Percentiles rank a stretch among this genome's conserved stretches.
Conservation (phyloP, 2,329 filamentous ascomycete species). For the Truncatella angustata region DNA sequence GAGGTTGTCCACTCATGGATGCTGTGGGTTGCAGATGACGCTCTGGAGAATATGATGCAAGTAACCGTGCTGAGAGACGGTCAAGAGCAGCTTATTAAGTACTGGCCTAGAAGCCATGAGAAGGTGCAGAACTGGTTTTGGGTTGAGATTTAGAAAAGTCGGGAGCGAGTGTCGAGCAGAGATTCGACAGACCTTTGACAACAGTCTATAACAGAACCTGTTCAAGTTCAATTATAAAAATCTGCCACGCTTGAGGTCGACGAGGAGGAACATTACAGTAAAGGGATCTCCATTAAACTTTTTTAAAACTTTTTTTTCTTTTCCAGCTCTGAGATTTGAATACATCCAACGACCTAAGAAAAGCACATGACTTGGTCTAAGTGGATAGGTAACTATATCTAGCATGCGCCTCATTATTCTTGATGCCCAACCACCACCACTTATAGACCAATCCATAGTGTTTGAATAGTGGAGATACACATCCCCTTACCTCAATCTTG, state of each 20-base stretch:
- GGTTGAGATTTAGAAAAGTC: not conserved
- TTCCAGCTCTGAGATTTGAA: no score
- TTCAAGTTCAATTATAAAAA: no score
- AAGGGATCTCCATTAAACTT: no score
- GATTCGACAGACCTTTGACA: no score
- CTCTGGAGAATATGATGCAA: slow-evolving; percentile 3
- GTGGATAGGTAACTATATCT: no score
- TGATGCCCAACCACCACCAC: not conserved
- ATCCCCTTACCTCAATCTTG: not conserved
- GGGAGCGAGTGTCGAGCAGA: no score
- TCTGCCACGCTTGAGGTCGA: no score
- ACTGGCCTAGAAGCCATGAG: not conserved
- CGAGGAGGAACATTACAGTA: no score
- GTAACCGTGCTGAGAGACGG: not conserved
- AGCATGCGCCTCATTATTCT: not conserved
- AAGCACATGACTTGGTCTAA: no score
- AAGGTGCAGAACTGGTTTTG: slow-evolving; percentile 1
- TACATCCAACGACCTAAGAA: no score
- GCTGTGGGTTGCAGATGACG: not conserved
- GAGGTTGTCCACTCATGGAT: not conserved
- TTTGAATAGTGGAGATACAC: not conserved
- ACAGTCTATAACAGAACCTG: no score
- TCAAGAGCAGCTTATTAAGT: not conserved
- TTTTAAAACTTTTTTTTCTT: no score
- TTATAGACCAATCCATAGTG: not conserved